Evolutionary conservation across 768 basidiomycete genomes (phyloP), one percentile per base, ranked within the genome.

Genomic region (Exsudoporus frostii): DNA sequence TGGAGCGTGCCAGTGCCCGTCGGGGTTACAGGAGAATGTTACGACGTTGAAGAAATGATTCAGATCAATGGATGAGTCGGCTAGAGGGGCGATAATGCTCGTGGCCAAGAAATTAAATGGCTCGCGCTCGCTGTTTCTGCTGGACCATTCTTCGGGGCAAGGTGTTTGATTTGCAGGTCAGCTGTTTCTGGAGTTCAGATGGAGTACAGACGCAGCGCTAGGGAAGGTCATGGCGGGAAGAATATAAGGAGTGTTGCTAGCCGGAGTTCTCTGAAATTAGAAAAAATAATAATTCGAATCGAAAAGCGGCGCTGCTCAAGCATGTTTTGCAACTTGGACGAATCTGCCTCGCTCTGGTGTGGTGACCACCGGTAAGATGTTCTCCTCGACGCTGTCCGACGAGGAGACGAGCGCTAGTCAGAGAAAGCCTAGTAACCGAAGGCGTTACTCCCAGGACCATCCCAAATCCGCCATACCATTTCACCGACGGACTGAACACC

Each of bases 251-350:
- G 59, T 55, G 49, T 65, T 59, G 38, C 48, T 59, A 67, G 59
- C 63, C 61, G 58, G 63, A 57, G 56, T 69, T 65, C 54, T 57
- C 53, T 67, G 57, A 61, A 67, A 67, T 62, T 61, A 50, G 40
- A 59, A 63, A 62, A 56, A 57, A 60, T 59, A 68, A 66, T 60
- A 68, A 65, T 69, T 67, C 66, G 52, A 52, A 54, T 69, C 58
- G 56, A 62, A 69, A 67, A 57, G 54, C 49, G 33, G 53, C 44
- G 38, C 55, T 53, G 38, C 47, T 39, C 45, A 24, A 25, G 45
- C 59, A 42, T 20, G 57, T 49, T 25, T 43, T 39, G 40, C 51
- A 25, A 48, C 62, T 51, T 27, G 50, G 36, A 56, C 47, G 56
- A 34, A 34, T 46, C 39, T 37, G 14, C 36, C 15, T 42, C 33